Base-by-base conservation (phyloP, 768 basidiomycete genomes). In the Suillus discolor region DNA sequence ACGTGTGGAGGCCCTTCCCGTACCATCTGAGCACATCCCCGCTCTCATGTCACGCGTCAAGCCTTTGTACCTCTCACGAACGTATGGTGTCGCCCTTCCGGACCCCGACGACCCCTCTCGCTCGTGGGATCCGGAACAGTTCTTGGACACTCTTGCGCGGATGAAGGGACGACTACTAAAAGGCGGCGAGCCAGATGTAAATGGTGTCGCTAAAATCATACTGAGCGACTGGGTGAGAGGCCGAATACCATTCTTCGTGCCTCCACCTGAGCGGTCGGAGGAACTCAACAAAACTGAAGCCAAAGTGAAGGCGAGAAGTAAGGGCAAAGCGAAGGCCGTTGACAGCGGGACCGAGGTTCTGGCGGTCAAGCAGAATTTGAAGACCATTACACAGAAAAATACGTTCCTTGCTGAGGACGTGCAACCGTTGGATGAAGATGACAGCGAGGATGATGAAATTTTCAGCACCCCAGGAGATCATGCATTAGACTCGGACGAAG, bases 181-280 rank as follows among this genome's bases (percentile, higher is more conserved):
- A 73, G 94, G 95, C 59, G 97, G 97, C 66, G 97, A 99, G 76
- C 94, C 97, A 3, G 96, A 97, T 77, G 75, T 90, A 54, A 93
- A 98, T 72, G 86, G 92, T 4, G 95, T 96, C 36, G 92, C 97
- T 38, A 99, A 96, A 81, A 96, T 99, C 75, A 81, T 99, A 57
- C 79, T 99, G 72, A 93, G 90, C 75, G 97, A 98, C 76, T 98
- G 97, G 97, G 95, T 98, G 65, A 83, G 97, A 55, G 97, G 97
- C 9, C 91, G 94, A 71, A 97, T 99, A 73, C 97, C 97, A 23
- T 99, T 89, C 83, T 99, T 98, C 73, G 96, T 95, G 44, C 75
- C 91, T 15, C 97, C 97, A 16, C 97, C 97, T 63, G 94, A 94
- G 75, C 81, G 92, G 65, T 74, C 91, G 11, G 88, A 89, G 68